Conservation (phyloP, 2,329 filamentous ascomycete species). For the Seiridium cupressi region DNA sequence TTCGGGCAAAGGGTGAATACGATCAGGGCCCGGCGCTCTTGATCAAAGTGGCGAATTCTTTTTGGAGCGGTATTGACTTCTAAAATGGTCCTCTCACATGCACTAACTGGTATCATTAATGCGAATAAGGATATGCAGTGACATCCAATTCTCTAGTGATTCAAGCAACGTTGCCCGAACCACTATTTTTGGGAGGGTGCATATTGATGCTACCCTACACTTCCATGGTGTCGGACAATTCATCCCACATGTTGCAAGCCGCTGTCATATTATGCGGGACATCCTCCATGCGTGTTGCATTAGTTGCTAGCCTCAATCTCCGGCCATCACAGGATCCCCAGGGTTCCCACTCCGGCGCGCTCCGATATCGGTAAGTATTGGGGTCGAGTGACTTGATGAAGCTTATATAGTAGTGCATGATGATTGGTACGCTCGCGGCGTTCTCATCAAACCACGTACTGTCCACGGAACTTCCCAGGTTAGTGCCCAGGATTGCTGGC, state of each 20-base stretch:
- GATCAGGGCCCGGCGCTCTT: neutral
- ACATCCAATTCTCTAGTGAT: no score
- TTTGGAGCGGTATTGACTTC: neutral
- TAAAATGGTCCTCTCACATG: neutral
- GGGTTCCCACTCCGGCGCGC: conserved; percentile 12
- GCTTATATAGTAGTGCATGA: conserved; percentile 15
- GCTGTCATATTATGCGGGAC: neutral
- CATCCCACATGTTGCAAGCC: neutral
- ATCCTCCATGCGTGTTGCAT: neutral
- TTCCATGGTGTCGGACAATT: conserved; percentile 2
- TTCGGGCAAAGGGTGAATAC: neutral
- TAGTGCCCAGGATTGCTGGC: conserved; percentile 59
- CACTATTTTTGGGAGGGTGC: no score
- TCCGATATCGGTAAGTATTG: conserved; percentile 7
- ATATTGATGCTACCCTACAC: neutral
- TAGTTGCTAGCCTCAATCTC: neutral
- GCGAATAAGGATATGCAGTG: no score
- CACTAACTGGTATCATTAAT: no score
- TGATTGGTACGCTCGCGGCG: conserved; percentile 4
- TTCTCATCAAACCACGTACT: conserved; percentile 2
- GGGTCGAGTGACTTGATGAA: conserved; percentile 13
- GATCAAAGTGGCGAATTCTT: neutral
- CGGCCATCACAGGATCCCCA: conserved; percentile 5
- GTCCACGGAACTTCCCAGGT: neutral
- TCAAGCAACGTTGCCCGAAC: no score